These are phyloP conservation scores for Herpotrichia juniperi DNA, from an alignment of 2,329 filamentous ascomycete genomes.

Conservation along the genomic window DNA sequence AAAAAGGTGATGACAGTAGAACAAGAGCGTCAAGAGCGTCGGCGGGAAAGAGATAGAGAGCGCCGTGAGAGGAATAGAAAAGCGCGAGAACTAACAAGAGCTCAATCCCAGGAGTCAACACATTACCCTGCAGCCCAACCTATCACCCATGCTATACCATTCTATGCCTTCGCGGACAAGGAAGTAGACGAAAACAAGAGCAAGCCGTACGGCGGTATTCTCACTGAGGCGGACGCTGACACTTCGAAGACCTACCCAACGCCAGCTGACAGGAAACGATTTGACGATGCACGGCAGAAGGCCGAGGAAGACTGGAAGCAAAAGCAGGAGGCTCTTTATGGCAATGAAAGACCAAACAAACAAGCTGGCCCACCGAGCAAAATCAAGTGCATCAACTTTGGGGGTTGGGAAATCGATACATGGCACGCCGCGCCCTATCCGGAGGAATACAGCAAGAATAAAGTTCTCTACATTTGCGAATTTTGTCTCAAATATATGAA, in stretches of 20 bases:
- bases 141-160: slow-evolving; percentile 76
- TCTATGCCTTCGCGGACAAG: slow-evolving; percentile 87
- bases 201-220: slow-evolving; percentile 93
- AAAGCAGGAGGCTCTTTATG: slow-evolving; percentile 68
- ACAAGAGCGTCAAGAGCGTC: slow-evolving; percentile 37
- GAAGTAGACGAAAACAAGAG: slow-evolving; percentile 88
- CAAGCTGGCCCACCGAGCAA: slow-evolving; percentile 87
- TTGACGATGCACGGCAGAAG: slow-evolving; percentile 87
- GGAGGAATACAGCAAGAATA: slow-evolving; percentile 96
- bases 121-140: slow-evolving; percentile 66
- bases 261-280: slow-evolving; percentile 79
- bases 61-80: slow-evolving; percentile 53
- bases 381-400: slow-evolving; percentile 98
- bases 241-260: slow-evolving; percentile 86
- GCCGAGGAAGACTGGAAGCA: slow-evolving; percentile 92
- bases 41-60: slow-evolving; percentile 41
- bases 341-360: slow-evolving; percentile 65
- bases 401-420: slow-evolving; percentile 96
- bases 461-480: slow-evolving; percentile 97
- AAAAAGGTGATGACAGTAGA: slow-evolving; percentile 44
- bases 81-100: slow-evolving; percentile 50
- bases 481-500: slow-evolving; percentile 99
- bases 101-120: slow-evolving; percentile 52
- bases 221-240: slow-evolving; percentile 87
- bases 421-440: slow-evolving; percentile 99